Percentiles rank a stretch among this genome's conserved stretches.
Evolutionary conservation across 257 asterid species (phyloP).

Genomic region (Fraxinus americana): DNA sequence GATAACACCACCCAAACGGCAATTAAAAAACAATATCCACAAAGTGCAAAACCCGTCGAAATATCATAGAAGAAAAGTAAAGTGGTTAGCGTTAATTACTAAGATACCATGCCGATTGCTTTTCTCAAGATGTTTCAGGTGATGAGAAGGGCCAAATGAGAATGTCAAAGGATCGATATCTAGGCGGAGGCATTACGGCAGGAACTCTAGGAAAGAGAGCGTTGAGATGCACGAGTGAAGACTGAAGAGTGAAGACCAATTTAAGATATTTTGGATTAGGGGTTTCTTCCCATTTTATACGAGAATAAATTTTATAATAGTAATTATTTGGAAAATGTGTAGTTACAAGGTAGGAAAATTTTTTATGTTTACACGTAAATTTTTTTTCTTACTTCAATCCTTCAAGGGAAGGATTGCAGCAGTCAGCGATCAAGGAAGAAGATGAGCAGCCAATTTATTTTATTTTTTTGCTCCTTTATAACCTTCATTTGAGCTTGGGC

Average conservation of each 20-base stretch:
- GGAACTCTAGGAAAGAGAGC: constrained; percentile 41
- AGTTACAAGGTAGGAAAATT: too few species aligned
- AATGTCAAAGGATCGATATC: neutral
- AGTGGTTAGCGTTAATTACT: constrained; percentile 55
- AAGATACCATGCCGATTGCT: constrained; percentile 76
- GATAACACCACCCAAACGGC: constrained; percentile 27
- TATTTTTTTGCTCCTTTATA: too few species aligned
- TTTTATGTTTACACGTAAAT: too few species aligned
- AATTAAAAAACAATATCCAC: constrained; percentile 26
- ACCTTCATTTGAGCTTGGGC: too few species aligned
- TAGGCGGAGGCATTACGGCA: neutral
- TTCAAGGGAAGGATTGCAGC: too few species aligned
- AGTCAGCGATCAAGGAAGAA: too few species aligned
- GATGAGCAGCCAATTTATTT: too few species aligned
- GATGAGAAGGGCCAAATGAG: constrained; percentile 48
- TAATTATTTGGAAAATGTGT: too few species aligned
- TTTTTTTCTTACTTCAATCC: too few species aligned
- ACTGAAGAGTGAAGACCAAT: too few species aligned
- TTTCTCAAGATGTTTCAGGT: constrained; percentile 65
- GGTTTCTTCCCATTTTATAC: too few species aligned
- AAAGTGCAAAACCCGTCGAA: constrained; percentile 15
- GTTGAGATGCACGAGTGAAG: constrained; percentile 21
- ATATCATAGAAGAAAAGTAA: constrained; percentile 1
- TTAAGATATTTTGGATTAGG: constrained; percentile 14
- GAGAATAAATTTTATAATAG: too few species aligned